Evolutionary conservation across 75 land plant species (phyloP), one percentile per base, ranked within the genome.

Genomic region (Picea glauca): DNA sequence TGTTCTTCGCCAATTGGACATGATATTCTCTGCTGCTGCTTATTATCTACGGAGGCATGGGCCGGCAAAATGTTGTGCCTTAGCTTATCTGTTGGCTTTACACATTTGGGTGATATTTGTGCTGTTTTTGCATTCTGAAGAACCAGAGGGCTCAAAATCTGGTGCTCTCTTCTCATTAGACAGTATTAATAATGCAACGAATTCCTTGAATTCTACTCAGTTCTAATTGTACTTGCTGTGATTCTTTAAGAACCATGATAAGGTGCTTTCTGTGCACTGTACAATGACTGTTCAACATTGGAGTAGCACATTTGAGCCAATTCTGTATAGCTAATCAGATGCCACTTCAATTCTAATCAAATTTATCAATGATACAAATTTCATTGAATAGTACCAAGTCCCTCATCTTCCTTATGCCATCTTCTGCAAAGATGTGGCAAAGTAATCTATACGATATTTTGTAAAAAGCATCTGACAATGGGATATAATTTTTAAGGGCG

Each of bases 21-120:
- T 86, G 1, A 73, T 91, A 38, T 89, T 83, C 74, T 80, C 82
- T 40, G 83, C 84, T 13, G 90, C 90, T 15, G 77, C 75, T 18
- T 70, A 82, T 12, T 91, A 72, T 43, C 64, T 88, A 35, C 82
- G 85, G 56, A 84, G 87, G 63, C 81, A 91, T 74, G 54, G 84
- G 9, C 79, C 43, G n/a, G 88, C 87, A 17, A 83, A 85, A 75
- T 21, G 77, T 33, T 84, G 85, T 85, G 77, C 88, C 21, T 1
- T 86, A 4, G 70, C 80, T 5, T 91, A 91, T 78, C 78, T 91
- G 50, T 56, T 89, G 5, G 83, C 85, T 64, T 83, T 91, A n/a
- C 93, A 91, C 58, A 58, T 91, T 0, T 91, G 93, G 93, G 91
- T 87, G 40, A 30, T 89, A 57, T 91, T 89, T 62, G 86, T 91